Evolutionary conservation across 345 rosid species (phyloP), one percentile per base, ranked within the genome.

Genomic region (Salix purpurea): DNA sequence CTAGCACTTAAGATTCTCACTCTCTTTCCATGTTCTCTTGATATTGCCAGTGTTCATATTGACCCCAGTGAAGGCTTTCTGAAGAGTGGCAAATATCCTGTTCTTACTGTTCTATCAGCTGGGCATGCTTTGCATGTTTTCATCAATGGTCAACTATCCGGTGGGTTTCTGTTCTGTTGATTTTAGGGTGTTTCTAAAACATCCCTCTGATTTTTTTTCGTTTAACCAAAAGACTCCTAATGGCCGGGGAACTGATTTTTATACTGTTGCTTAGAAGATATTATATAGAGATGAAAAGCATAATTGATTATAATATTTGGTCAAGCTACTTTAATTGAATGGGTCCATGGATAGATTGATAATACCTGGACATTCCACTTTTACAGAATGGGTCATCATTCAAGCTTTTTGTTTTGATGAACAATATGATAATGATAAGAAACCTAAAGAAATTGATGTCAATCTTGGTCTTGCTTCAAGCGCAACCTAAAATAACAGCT

Each of bases 61-160:
- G 74, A 74, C 42, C 39, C 86, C 61, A 79, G 26, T 0, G 86
- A 85, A 75, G 80, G 75, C 76, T 87, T 84, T 84, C 68, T 87
- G 75, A 79, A 69, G 75, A 83, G 26, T 36, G 77, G 79, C 28
- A 75, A 65, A 24, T 69, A 72, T 48, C 88, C 86, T 8, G 77
- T 68, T 66, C 96, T 95, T 68, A 89, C 84, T 0, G 73, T 83
- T 73, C 46, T 61, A 80, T 93, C 99, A 40, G 99, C 97, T 24
- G 99, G 99, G 15, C 97, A 91, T 83, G 93, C 85, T 36, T 80
- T 91, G 75, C 88, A 85, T 74, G 91, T 91, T 65, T 92, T 89
- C 73, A 74, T 94, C 83, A 92, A 92, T 69, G 97, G 95, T 21
- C 88, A 91, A 84, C 91, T 90, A 81, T 16, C 88, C 68, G 97